Percentiles rank a stretch among this genome's conserved stretches.
These are phyloP conservation scores for Sporothrix dimorphospora DNA, from an alignment of 2,329 filamentous ascomycete genomes.

Conservation along the genomic window DNA sequence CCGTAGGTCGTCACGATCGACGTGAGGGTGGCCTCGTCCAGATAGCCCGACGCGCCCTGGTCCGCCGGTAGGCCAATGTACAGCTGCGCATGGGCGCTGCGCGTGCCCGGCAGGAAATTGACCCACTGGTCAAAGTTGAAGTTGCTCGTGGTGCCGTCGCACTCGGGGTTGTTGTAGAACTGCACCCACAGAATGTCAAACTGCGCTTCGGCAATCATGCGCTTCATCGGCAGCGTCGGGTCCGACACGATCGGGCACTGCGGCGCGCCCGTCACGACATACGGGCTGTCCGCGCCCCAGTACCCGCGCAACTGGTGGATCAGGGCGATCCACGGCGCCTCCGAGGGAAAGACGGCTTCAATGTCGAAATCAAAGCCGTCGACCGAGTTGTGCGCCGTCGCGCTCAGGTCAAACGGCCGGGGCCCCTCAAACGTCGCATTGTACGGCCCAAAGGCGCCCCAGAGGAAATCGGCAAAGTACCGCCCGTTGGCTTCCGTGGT, in stretches of 20 bases:
- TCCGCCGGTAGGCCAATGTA: conserved; percentile 45
- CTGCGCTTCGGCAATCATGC: conserved; percentile 44
- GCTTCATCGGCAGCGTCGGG: conserved; percentile 40
- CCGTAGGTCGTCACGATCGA: not conserved
- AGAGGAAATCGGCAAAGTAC: conserved; percentile 45
- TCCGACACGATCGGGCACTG: conserved; percentile 15
- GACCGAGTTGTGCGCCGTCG: not conserved
- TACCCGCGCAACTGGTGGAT: not conserved
- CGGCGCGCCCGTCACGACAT: conserved; percentile 2
- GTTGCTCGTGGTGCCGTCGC: conserved; percentile 41
- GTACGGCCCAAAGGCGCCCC: conserved; percentile 43
- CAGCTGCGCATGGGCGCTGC: conserved; percentile 43
- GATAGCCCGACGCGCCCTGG: conserved; percentile 15
- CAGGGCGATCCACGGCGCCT: conserved; percentile 3
- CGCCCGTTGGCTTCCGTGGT: conserved; percentile 37
- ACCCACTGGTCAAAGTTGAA: conserved; percentile 46
- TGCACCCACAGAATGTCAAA: conserved; percentile 51
- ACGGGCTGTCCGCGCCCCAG: not conserved
- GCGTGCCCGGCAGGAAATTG: conserved; percentile 37
- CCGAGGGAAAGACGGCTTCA: not conserved
- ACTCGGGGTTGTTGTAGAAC: conserved; percentile 51
- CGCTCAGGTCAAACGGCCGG: conserved; percentile 48
- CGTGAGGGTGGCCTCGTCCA: not conserved
- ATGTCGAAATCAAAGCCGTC: conserved; percentile 15
- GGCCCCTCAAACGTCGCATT: conserved; percentile 37